Evolutionary conservation across 2,329 filamentous ascomycete genomes (phyloP), one percentile per base, ranked within the genome.

Genomic region (Trichoderma harzianum): DNA sequence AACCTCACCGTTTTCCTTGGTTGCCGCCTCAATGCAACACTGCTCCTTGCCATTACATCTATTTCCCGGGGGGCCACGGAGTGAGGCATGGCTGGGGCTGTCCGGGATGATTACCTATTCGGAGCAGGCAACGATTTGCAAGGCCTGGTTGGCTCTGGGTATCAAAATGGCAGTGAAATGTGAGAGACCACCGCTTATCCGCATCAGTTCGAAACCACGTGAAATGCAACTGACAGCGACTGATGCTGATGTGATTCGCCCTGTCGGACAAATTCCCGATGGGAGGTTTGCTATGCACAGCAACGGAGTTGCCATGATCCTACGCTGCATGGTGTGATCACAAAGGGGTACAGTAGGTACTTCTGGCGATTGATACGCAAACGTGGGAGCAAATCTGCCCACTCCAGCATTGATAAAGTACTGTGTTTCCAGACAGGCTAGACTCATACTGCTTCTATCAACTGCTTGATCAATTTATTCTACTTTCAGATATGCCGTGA

Each of bases 161-260:
- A 43, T 43, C 47, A 34, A 60, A 28, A 61, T 3, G 18, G 66
- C 34, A 28, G 21, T 30, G 47, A 34, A 32, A 55, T 11, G 36
- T 28, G 30, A 58, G n/a, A 16, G 24, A 51, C 43, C 66, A 70
- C 21, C 43, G 66, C 65, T 69, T 63, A 60, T 70, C 70, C 70
- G 70, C 70, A 72, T 72, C 51, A 28, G 34, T 28, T 32, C 5
- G 21, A 36, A 60, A 36, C 66, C 70, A 72, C 66, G 70, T 72
- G 70, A 72, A 70, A 67, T 34, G 60, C 36, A 14, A 32, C 47
- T 69, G 58, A 53, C 28, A 21, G 26, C 16, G 12, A 34, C 21
- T 30, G 28, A 66, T 60, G 11, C 26, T 32, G 21, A 57, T 47
- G 39, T 43, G 60, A 51, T 64, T 65, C 43, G 63, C 26, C 57